A percentile compares a stretch with the other conserved stretches of the same genome.
These are phyloP conservation scores for Dendrobium officinale DNA, from an alignment of 106 monocot species.

Conservation along the genomic window DNA sequence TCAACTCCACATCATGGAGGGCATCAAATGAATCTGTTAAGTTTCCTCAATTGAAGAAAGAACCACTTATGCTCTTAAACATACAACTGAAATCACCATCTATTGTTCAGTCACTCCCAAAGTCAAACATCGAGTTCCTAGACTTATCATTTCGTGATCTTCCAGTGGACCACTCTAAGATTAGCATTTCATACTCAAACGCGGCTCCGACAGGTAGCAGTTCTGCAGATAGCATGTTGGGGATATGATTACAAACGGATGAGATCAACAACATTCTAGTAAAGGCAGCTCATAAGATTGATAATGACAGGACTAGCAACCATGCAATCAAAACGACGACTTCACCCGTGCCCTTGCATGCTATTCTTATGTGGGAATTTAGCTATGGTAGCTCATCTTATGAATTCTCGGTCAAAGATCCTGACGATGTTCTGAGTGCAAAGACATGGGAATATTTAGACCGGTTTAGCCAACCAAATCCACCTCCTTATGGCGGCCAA, in stretches of 20 bases:
- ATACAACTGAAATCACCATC: not conserved
- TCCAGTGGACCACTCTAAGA: constrained; percentile 37
- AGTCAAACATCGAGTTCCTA: constrained; percentile 39
- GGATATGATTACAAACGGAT: constrained; percentile 10
- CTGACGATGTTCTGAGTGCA: constrained; percentile 58
- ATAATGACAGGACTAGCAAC: constrained; percentile 14
- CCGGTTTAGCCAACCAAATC: too few relatives aligned
- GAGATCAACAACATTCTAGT: constrained; percentile 2
- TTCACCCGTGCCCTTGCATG: constrained; percentile 72
- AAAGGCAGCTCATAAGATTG: constrained; percentile 16
- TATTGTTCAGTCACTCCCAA: constrained; percentile 10
- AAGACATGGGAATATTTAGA: constrained; percentile 48
- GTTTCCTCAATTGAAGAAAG: constrained; percentile 13
- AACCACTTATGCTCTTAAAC: not conserved
- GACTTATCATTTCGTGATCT: constrained; percentile 68
- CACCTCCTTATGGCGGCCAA: too few relatives aligned
- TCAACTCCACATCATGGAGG: constrained; percentile 17
- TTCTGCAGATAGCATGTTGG: constrained; percentile 24
- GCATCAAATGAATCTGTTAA: constrained; percentile 17
- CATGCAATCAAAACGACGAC: constrained; percentile 7
- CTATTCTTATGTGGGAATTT: constrained; percentile 56
- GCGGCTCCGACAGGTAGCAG: not conserved
- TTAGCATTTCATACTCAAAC: constrained; percentile 5
- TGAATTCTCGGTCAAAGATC: constrained; percentile 56
- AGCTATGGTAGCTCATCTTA: constrained; percentile 38